phyloP scores from a whole-genome alignment of 2,329 filamentous ascomycete species.

The Alternaria consortialis region DNA sequence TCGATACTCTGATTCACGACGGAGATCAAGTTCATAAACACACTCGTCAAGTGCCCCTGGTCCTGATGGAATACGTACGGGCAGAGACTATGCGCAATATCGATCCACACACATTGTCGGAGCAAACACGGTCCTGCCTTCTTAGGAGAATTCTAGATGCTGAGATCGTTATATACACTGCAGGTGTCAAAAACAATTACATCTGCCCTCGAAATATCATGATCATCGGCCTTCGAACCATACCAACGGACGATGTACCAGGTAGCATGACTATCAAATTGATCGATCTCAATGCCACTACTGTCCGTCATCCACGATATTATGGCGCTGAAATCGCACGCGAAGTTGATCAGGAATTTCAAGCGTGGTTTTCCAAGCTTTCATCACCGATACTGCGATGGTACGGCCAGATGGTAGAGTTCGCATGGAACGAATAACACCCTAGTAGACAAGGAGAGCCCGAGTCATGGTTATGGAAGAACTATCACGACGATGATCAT shows the following conservation, averaged over 20 bases:
- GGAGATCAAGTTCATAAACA: too few relatives aligned
- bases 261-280: slow-evolving; percentile 3
- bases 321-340: neutral
- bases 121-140: too few relatives aligned
- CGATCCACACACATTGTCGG: too few relatives aligned
- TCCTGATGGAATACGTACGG: too few relatives aligned
- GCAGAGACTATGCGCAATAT: too few relatives aligned
- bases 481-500: too few relatives aligned
- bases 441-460: neutral
- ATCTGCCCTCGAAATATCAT: too few relatives aligned
- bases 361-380: neutral
- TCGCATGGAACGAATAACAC: neutral
- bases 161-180: too few relatives aligned
- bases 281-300: slow-evolving; percentile 9
- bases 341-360: neutral
- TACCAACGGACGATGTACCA: neutral
- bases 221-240: neutral
- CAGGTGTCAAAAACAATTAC: too few relatives aligned
- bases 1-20: too few relatives aligned
- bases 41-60: too few relatives aligned
- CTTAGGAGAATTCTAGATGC: too few relatives aligned
- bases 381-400: neutral
- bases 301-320: neutral
- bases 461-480: neutral
- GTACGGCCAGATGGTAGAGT: neutral